These are phyloP conservation scores for Talaromyces islandicus DNA, from an alignment of 2,329 filamentous ascomycete species.

Conservation along the genomic window DNA sequence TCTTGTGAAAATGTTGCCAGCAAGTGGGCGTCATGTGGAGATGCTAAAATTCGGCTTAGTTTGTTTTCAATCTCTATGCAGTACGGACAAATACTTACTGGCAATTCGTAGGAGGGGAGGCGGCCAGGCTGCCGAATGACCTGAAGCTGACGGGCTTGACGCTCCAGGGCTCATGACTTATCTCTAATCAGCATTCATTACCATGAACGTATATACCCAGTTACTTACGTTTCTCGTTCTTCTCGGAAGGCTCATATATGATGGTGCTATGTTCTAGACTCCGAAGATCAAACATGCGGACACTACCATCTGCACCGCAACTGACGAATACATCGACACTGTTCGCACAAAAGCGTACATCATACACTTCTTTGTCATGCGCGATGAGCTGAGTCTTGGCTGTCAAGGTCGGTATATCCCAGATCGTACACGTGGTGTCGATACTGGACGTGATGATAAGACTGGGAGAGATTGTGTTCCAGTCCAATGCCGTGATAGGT, in stretches of 20 bases:
- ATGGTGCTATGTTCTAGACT: slow-evolving; percentile 98
- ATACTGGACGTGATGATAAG: slow-evolving; percentile 98
- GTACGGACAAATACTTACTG: slow-evolving; percentile 24
- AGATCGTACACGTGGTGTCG: slow-evolving; percentile 98
- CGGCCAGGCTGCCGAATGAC: slow-evolving; percentile 56
- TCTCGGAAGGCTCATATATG: slow-evolving; percentile 94
- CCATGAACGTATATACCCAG: not conserved
- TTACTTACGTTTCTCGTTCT: slow-evolving; percentile 60
- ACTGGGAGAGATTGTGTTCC: slow-evolving; percentile 95
- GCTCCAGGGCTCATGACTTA: slow-evolving; percentile 46
- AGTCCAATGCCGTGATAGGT: slow-evolving; percentile 90
- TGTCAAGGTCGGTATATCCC: slow-evolving; percentile 96
- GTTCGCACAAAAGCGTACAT: slow-evolving; percentile 95
- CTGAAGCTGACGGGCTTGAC: slow-evolving; percentile 58
- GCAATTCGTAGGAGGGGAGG: slow-evolving; percentile 46
- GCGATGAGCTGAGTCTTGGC: slow-evolving; percentile 98
- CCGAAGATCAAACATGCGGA: slow-evolving; percentile 96
- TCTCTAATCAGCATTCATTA: not conserved
- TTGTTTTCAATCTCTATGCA: not conserved
- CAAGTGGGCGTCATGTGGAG: slow-evolving; percentile 89
- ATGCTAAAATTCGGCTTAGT: slow-evolving; percentile 48
- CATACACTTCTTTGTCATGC: slow-evolving; percentile 98
- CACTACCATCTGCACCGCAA: slow-evolving; percentile 94
- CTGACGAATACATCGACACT: slow-evolving; percentile 98
- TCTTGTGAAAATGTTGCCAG: slow-evolving; percentile 96